phyloP scores from a whole-genome alignment of 139 green algal species.

The Micractinium sp. region DNA sequence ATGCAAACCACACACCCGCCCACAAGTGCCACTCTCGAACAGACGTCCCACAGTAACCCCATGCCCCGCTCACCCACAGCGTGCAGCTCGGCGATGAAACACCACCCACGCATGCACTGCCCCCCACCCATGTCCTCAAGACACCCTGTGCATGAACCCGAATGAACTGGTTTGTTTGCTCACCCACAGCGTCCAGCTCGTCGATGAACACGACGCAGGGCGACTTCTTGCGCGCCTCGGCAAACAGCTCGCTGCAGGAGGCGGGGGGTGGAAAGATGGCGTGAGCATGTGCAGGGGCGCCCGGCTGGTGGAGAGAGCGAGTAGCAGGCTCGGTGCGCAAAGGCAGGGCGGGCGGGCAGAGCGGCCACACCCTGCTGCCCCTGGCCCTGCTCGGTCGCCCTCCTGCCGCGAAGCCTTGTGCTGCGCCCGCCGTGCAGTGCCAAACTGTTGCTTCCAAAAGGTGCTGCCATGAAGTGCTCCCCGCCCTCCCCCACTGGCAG shows the following conservation, averaged over 20 bases:
- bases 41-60: too few species aligned
- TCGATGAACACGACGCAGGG: slow-evolving; percentile 98
- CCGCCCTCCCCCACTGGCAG: slow-evolving; percentile 39
- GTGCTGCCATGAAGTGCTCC: not conserved
- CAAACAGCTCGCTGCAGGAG: slow-evolving; percentile 83
- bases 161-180: too few species aligned
- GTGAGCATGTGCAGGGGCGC: not conserved
- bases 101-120: not conserved
- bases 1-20: too few species aligned
- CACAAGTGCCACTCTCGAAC: too few species aligned
- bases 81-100: not conserved
- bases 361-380: too few species aligned
- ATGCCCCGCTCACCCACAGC: too few species aligned
- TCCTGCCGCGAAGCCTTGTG: too few species aligned
- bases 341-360: not conserved
- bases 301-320: not conserved
- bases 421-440: too few species aligned
- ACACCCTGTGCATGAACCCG: too few species aligned
- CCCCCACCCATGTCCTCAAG: not conserved
- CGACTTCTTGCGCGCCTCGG: slow-evolving; percentile 84
- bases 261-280: not conserved
- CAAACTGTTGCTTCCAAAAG: too few species aligned
- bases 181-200: slow-evolving; percentile 89
- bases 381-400: not conserved
- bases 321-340: not conserved